phyloP scores from a whole-genome alignment of 2,329 filamentous ascomycete genomes.

The Celoporthe dispersa region DNA sequence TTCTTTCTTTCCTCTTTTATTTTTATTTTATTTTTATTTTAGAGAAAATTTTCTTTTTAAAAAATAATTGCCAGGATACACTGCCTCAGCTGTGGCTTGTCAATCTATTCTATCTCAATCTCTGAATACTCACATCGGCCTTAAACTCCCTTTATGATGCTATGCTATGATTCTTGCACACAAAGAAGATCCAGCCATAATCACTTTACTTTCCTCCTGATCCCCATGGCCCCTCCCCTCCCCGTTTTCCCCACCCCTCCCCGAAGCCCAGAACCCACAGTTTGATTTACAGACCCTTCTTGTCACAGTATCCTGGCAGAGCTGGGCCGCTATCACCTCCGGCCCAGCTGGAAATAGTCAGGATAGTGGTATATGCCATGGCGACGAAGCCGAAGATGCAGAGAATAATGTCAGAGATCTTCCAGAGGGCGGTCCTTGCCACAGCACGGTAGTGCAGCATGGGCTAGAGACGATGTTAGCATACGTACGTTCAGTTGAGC shows the following conservation, averaged over 20 bases:
- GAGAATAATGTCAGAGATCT: conserved; percentile 72
- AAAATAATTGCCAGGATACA: neutral
- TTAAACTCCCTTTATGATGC: conserved; percentile 17
- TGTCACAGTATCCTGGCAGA: conserved; percentile 60
- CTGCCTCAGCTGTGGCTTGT: conserved; percentile 11
- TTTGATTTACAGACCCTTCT: conserved; percentile 35
- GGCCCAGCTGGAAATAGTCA: conserved; percentile 89
- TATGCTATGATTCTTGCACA: conserved; percentile 22
- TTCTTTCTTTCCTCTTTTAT: too few species aligned
- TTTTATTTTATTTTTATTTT: too few species aligned
- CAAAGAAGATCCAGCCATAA: conserved; percentile 16
- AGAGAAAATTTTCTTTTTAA: too few species aligned
- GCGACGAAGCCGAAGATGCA: conserved; percentile 82
- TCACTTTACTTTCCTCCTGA: neutral
- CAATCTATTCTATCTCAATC: conserved; percentile 27
- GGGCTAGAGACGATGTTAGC: conserved; percentile 62
- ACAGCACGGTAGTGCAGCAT: conserved; percentile 86
- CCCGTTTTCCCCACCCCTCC: neutral
- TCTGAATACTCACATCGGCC: neutral
- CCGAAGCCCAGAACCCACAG: neutral
- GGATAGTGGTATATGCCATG: conserved; percentile 88
- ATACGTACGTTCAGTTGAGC: neutral
- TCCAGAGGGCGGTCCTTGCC: conserved; percentile 70
- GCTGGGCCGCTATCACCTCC: conserved; percentile 52
- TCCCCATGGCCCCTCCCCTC: neutral